Percentiles rank a stretch among this genome's conserved stretches.
These are phyloP conservation scores for Cercospora beticola DNA, from an alignment of 2,329 filamentous ascomycete genomes.

Conservation along the genomic window DNA sequence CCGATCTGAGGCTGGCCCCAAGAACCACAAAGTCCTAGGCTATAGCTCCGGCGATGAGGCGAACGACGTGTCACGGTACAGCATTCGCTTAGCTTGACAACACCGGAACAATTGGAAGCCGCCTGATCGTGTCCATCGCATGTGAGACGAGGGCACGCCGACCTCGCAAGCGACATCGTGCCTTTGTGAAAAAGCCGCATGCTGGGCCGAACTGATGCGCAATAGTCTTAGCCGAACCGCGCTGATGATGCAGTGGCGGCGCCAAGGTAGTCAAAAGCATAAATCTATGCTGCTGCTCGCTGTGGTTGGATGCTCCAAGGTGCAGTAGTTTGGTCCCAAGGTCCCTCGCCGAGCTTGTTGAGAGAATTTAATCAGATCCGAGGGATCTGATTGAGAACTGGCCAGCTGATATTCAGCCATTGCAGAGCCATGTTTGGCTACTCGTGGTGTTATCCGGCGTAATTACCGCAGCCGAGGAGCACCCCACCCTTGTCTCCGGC, in stretches of 20 bases:
- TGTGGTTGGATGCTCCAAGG: not conserved
- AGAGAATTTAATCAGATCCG: slow-evolving; percentile 1
- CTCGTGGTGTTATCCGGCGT: too few relatives aligned
- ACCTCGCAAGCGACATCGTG: not conserved
- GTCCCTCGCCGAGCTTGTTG: not conserved
- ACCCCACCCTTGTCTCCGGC: too few relatives aligned
- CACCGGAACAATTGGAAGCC: not conserved
- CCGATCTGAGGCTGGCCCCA: not conserved
- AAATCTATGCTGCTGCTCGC: not conserved
- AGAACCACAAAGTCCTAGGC: not conserved
- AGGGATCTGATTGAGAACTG: not conserved
- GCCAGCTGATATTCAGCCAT: not conserved
- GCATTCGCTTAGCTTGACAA: not conserved
- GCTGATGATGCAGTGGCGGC: slow-evolving; percentile 5
- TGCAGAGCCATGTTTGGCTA: too few relatives aligned
- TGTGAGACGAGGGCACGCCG: not conserved
- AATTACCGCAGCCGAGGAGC: too few relatives aligned
- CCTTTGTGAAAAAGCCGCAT: not conserved
- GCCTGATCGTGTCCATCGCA: not conserved
- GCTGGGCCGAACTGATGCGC: not conserved
- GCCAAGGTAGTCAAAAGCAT: not conserved
- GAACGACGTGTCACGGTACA: not conserved
- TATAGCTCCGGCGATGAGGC: not conserved
- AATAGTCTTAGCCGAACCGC: not conserved
- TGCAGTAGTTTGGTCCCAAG: not conserved